Base-by-base conservation (phyloP, 371 early-diverging fungal genomes). In the Zopfochytrium polystomum region DNA sequence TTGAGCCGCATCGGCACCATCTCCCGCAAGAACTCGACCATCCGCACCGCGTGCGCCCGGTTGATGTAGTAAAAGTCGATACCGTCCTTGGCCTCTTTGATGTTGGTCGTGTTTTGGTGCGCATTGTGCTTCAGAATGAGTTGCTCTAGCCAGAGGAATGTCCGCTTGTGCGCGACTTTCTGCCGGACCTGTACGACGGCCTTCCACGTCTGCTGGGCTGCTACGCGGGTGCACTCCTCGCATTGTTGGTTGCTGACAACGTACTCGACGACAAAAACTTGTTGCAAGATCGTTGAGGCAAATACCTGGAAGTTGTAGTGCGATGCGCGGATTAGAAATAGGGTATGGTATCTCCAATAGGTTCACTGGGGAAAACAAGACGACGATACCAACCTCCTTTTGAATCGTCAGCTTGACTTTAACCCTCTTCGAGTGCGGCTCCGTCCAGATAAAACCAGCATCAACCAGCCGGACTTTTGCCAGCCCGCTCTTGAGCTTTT, bases 201-300 rank as follows among this genome's bases (percentile, higher is more conserved):
- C 71, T 92, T 93, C 99, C 99, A 99, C 5, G 93, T 97, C 69
- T 99, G 93, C 75, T 99, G 92, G 5, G 99, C 99, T 80, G 92
- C 96, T 32, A 96, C 87, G 58, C 95, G 87, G 27, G 93, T 89
- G 82, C 99, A 99, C 75, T 96, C 98, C 52, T 91, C 87, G 75
- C 99, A 99, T 73, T 97, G 95, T 76, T 93, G 96, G 63, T 85
- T 82, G 22, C 86, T 81, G 22, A 99, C 93, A 27, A 90, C 84
- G 70, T 85, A 98, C 75, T 95, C 96, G n/a, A 99, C 92, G 67
- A 92, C 90, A 68, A 95, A 91, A 11, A 90, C 84, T 76, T 99
- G 98, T 71, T 97, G 97, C 62, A 98, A 71, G 59, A 96, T 92
- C 0, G 96, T 93, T 35, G 88, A 87, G 11, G 94, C 87, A 76